These are phyloP conservation scores for Circinella minor DNA, from an alignment of 371 early-diverging fungal genomes.

Conservation along the genomic window DNA sequence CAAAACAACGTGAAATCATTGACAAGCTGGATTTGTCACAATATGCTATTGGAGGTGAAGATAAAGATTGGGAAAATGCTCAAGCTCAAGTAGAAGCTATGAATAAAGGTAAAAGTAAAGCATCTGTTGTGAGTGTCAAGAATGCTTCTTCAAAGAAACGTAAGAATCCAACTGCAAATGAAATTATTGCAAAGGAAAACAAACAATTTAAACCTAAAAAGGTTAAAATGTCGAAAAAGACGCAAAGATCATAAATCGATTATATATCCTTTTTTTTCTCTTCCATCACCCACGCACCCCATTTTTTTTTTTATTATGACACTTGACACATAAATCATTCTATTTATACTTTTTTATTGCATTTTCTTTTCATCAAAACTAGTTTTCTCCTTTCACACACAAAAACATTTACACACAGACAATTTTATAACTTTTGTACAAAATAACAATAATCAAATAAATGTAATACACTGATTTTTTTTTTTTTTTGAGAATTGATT, in stretches of 20 bases:
- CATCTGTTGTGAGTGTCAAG: constrained; percentile 77
- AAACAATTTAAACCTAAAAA: constrained; percentile 49
- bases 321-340: no score
- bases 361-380: no score
- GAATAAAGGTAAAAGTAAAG: constrained; percentile 41
- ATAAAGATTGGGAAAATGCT: constrained; percentile 74
- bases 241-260: constrained; percentile 41
- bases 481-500: no score
- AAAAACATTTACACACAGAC: no score
- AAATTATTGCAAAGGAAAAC: constrained; percentile 58
- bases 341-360: no score
- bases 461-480: no score
- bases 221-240: constrained; percentile 56
- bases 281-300: no score
- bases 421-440: no score
- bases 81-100: constrained; percentile 60
- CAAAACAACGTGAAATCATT: constrained; percentile 86
- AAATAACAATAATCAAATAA: no score
- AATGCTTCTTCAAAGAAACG: constrained; percentile 77
- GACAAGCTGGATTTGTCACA: constrained; percentile 76
- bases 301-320: no score
- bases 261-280: not conserved
- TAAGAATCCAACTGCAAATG: constrained; percentile 49
- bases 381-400: no score
- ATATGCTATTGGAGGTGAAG: constrained; percentile 77